Base-by-base conservation (phyloP, 805 yeast genomes). In the Wickerhamiella hasegawae region DNA sequence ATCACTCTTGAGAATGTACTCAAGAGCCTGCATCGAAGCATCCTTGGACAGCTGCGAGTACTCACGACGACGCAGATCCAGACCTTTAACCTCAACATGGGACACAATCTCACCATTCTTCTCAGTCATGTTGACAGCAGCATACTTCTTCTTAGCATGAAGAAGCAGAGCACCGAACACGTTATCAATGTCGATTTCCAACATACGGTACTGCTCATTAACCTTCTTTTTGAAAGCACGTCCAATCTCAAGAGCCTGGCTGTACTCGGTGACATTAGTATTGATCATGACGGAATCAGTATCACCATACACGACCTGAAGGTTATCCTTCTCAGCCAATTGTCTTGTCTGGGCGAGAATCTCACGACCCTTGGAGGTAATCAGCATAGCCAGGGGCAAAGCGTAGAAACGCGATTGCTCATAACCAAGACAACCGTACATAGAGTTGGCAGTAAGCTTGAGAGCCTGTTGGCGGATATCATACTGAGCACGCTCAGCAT, bases 281-380 rank as follows among this genome's bases (percentile, higher is more conserved):
- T 87, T 92, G 53, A 90, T 83, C 98, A 90, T 90, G 35, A 90
- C 96, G 24, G 98, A 90, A 63, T 90, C 98, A 0, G 98, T 90
- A 61, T 90, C 98, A 65, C 98, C 98, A 52, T 90, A 90, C 11
- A 90, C 82, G 33, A 92, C 97, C 37, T 82, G 65, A 40, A 90
- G 64, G 0, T 78, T 78, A 48, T 79, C 64, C 37, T 76, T 68
- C 54, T 87, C 97, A 0, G 97, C 98, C 41, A 90, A 63, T 49
- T 80, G 92, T 54, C 93, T 71, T 0, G 98, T 87, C 48, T 81
- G 87, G 76, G 76, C 78, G 49, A 90, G 68, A 54, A 85, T 83
- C 55, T 90, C 97, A 61, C 98, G 71, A 49, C 98, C 98, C 56
- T 85, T 82, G 47, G 75, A 78, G 3, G 98, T 90, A 39, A 84